Evolutionary conservation across 352 stramenopile species (phyloP).

Genomic region (Pythium phragmiticola): DNA sequence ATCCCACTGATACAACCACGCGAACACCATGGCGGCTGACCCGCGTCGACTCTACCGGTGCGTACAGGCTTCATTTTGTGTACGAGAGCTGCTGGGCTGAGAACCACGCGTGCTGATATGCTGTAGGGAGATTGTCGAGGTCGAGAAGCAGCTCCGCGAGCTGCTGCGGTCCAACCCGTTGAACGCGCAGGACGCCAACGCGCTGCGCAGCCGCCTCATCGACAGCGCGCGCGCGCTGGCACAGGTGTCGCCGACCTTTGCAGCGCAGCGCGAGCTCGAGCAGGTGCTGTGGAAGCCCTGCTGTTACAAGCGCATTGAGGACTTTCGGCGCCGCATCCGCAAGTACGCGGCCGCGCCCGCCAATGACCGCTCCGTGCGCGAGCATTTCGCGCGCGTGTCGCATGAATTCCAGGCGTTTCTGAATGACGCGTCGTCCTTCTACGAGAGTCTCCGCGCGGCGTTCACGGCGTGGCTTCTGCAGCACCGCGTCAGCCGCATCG

Average conservation of each 20-base stretch:
- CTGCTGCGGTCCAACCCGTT: constrained; percentile 63
- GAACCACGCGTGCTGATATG: no score
- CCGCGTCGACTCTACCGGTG: constrained; percentile 40
- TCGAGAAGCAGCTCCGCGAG: constrained; percentile 76
- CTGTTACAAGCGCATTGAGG: constrained; percentile 91
- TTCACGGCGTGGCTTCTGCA: constrained; percentile 50
- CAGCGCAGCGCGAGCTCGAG: constrained; percentile 69
- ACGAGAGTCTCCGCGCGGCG: constrained; percentile 58
- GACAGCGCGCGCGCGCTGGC: constrained; percentile 49
- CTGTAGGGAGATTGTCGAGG: constrained; percentile 60
- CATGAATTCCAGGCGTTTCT: constrained; percentile 77
- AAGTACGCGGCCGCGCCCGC: constrained; percentile 79
- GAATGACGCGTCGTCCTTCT: constrained; percentile 59
- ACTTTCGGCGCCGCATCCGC: constrained; percentile 84
- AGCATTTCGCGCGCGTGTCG: constrained; percentile 77
- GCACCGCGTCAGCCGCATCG: constrained; percentile 42
- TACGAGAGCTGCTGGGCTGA: no score
- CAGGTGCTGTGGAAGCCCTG: constrained; percentile 89
- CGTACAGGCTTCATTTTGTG: constrained; percentile 4
- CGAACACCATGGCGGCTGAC: constrained; percentile 18
- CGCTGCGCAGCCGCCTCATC: constrained; percentile 46
- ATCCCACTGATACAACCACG: background rate
- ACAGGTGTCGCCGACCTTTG: constrained; percentile 49
- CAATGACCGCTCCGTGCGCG: constrained; percentile 61
- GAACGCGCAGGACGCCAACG: constrained; percentile 59